Evolutionary conservation across 2,329 filamentous ascomycete genomes (phyloP).

Genomic region (Atkinsonella texensis): DNA sequence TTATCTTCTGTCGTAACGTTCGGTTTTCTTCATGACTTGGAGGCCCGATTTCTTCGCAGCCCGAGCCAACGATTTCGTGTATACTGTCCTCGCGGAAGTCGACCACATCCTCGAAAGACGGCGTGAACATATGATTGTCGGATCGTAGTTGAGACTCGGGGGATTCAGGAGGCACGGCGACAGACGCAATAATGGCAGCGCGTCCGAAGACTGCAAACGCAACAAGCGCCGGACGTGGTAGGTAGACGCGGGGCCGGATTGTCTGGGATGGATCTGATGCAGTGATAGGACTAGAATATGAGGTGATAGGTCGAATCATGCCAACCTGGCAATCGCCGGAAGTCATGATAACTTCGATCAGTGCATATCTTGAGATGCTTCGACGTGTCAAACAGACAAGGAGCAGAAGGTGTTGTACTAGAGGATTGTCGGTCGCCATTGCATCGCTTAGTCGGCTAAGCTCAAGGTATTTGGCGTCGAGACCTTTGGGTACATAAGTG

Average conservation of each 20-base stretch:
- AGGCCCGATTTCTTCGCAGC: conserved; percentile 45
- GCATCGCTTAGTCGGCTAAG: conserved; percentile 40
- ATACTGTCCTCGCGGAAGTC: conserved; percentile 58
- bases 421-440: conserved; percentile 36
- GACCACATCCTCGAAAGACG: conserved; percentile 75
- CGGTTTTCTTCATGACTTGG: conserved; percentile 33
- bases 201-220: conserved; percentile 73
- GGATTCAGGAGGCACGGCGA: conserved; percentile 53
- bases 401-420: conserved; percentile 46
- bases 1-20: conserved; percentile 40
- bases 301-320: conserved; percentile 55
- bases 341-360: conserved; percentile 60
- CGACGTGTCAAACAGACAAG: conserved; percentile 45
- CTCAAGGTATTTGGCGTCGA: conserved; percentile 37
- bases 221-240: conserved; percentile 68
- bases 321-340: conserved; percentile 42
- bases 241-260: conserved; percentile 52
- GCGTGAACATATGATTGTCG: conserved; percentile 49
- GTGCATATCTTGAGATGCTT: conserved; percentile 50
- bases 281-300: conserved; percentile 45
- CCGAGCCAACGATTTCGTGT: conserved; percentile 51
- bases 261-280: conserved; percentile 22
- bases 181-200: conserved; percentile 65
- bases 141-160: conserved; percentile 65
- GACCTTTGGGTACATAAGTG: conserved; percentile 47